Conservation (phyloP, 2,329 filamentous ascomycete species). For the Fusarium dlaminii region DNA sequence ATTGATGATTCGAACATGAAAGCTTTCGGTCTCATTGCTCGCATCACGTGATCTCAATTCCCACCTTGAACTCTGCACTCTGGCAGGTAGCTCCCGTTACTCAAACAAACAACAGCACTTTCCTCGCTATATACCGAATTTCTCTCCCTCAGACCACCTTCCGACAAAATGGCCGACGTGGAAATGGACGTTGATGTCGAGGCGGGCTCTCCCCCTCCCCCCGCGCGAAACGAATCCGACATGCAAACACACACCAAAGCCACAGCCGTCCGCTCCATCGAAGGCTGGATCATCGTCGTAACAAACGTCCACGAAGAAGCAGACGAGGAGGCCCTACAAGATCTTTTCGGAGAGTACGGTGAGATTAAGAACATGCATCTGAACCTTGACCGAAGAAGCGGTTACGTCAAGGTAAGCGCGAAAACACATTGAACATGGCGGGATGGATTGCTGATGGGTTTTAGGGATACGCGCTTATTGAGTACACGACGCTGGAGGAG, state of each 20-base stretch:
- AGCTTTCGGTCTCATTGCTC: not conserved
- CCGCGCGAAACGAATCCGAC: conserved; percentile 64
- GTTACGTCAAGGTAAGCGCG: conserved; percentile 79
- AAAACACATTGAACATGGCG: not conserved
- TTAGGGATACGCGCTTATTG: conserved; percentile 85
- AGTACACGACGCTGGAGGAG: conserved; percentile 82
- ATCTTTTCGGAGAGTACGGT: conserved; percentile 84
- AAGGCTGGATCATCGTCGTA: conserved; percentile 88
- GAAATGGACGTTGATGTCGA: conserved; percentile 68
- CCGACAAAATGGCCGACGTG: conserved; percentile 58
- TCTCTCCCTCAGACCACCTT: not conserved
- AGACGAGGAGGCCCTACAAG: conserved; percentile 82
- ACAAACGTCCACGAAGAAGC: conserved; percentile 91
- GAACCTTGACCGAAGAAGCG: conserved; percentile 82
- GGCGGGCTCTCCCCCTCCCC: conserved; percentile 50
- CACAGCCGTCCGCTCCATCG: conserved; percentile 84
- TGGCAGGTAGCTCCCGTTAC: not conserved
- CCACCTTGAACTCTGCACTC: not conserved
- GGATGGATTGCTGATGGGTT: not conserved
- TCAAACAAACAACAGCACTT: not conserved
- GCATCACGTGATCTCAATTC: conserved; percentile 31
- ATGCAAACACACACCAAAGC: conserved; percentile 79
- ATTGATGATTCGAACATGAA: not conserved
- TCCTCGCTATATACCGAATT: not conserved
- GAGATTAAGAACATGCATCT: conserved; percentile 89